Percentiles rank a stretch among this genome's conserved stretches.
These are phyloP conservation scores for Luffa acutangula DNA, from an alignment of 306 rosid species.

Conservation along the genomic window DNA sequence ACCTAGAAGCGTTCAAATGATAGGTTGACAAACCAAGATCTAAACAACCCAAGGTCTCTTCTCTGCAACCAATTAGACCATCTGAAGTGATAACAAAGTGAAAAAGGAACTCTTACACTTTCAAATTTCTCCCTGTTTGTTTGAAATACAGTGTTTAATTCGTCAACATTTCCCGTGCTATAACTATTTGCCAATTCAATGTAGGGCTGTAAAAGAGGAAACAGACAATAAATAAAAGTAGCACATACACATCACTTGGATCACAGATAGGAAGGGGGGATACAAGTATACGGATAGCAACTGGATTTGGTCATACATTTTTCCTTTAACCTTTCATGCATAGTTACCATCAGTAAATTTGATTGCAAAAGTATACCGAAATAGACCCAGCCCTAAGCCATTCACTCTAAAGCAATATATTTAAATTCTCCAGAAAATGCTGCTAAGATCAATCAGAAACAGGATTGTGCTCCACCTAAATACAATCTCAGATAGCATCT, in stretches of 20 bases:
- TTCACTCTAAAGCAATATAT: neutral
- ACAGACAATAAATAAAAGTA: neutral
- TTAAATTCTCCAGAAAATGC: neutral
- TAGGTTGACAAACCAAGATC: neutral
- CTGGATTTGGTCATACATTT: neutral
- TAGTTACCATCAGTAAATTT: neutral
- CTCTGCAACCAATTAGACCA: neutral
- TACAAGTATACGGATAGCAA: neutral
- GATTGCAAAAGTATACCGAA: neutral
- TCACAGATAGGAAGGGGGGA: neutral
- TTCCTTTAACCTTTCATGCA: neutral
- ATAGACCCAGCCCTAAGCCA: neutral
- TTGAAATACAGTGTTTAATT: conserved; percentile 31
- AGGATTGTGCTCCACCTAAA: neutral
- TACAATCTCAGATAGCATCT: neutral
- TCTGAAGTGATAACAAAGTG: neutral
- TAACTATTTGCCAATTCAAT: conserved; percentile 50
- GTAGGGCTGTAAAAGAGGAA: conserved; percentile 42
- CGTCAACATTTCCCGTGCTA: conserved; percentile 36
- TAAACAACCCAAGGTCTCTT: neutral
- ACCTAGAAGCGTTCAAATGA: neutral
- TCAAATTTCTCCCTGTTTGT: conserved; percentile 42
- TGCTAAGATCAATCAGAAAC: neutral
- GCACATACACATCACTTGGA: neutral
- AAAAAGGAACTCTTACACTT: conserved; percentile 32